These are phyloP conservation scores for Jaapia argillacea DNA, from an alignment of 768 basidiomycete species.

Conservation along the genomic window DNA sequence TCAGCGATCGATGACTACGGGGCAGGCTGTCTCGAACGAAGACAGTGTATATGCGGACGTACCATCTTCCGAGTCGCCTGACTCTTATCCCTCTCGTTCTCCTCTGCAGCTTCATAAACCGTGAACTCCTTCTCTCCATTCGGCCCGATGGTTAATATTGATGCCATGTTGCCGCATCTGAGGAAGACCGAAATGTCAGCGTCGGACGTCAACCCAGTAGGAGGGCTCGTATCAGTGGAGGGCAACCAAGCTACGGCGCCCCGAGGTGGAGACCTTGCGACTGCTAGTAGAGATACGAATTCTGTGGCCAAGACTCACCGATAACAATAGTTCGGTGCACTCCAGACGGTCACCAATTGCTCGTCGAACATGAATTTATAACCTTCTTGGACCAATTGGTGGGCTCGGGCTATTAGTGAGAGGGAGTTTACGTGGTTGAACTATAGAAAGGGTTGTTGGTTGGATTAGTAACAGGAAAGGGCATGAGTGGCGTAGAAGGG, in stretches of 20 bases:
- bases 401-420: constrained; percentile 84
- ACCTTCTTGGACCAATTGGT: constrained; percentile 94
- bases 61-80: constrained; percentile 63
- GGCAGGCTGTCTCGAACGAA: not conserved
- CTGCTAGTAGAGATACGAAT: too few relatives aligned
- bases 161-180: constrained; percentile 91
- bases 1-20: not conserved
- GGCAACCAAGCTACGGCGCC: too few relatives aligned
- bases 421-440: constrained; percentile 92
- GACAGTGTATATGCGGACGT: constrained; percentile 20
- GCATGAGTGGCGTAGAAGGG: constrained; percentile 1
- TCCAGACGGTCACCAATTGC: constrained; percentile 88
- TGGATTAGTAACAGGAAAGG: not conserved
- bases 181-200: too few relatives aligned
- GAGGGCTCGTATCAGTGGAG: too few relatives aligned
- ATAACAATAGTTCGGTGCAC: constrained; percentile 82
- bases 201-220: too few relatives aligned
- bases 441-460: constrained; percentile 21
- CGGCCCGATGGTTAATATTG: constrained; percentile 77
- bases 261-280: too few relatives aligned
- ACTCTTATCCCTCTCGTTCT: constrained; percentile 81
- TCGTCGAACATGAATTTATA: constrained; percentile 97
- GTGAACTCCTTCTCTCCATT: constrained; percentile 60
- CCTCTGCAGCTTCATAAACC: constrained; percentile 79
- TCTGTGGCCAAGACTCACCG: too few relatives aligned